Evolutionary conservation across 108 stramenopile genomes (phyloP), one percentile per base, ranked within the genome.

Genomic region (Nitzschia palea): DNA sequence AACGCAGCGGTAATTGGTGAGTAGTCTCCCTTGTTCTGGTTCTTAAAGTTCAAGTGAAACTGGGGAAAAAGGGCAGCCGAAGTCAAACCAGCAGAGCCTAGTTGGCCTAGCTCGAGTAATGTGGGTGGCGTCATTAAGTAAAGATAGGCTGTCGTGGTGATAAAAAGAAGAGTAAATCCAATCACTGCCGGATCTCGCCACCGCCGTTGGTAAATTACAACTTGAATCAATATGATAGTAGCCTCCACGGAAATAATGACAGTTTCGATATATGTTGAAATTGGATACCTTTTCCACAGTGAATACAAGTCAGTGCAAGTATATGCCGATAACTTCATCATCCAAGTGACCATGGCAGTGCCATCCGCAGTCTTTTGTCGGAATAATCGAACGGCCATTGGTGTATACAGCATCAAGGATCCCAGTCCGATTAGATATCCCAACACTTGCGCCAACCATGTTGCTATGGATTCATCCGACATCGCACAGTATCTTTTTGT

Each of bases 361-460:
- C 84, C 84, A 40, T 81, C 62, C 0, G 84, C 84, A 23, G 66
- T 42, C 44, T 73, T 44, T 51, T 75, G 74, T 10, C 74, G 67
- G 0, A 55, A 23, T 1, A 85, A 9, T 3, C 78, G 74, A 32
- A 79, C 44, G 14, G 75, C 75, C 42, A 85, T 85, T 5, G 84
- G 84, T n/a, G 78, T 81, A 54, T 82, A 85, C 18, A 85, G 72
- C 20, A 80, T 25, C 12, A 82, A 25, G 43, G 77, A 79, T n/a
- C 74, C 78, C 3, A 62, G 48, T 0, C 80, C 80, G 51, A 85
- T 51, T n/a, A 77, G 43, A 62, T 85, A 85, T n/a, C 84, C 84
- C 17, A 85, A 65, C 2, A 37, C 57, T 40, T 55, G 18, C 1
- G 83, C 83, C 15, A 83, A 36, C 0, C 22, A 30, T 3, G 58